Base-by-base conservation (phyloP, 2,329 filamentous ascomycete species). In the Periconia sp. region DNA sequence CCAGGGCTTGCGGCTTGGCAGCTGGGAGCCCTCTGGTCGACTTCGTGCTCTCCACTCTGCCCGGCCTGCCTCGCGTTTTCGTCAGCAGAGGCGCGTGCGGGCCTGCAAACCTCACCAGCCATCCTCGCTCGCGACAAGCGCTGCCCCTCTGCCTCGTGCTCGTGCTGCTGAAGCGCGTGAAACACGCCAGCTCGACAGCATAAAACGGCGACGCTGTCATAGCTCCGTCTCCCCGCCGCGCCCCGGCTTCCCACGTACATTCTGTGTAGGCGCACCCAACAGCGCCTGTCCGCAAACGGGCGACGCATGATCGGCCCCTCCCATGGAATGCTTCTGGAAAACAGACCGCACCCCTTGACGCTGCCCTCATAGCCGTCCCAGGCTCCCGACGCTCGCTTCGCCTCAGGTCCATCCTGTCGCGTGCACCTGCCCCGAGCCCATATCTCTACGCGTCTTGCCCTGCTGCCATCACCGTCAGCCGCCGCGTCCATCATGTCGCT, bases 261-360 rank as follows among this genome's bases (percentile, higher is more conserved):
- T n/a, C n/a, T n/a, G n/a, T n/a, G n/a, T n/a, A n/a, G n/a, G n/a
- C 39, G 37, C 41, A 46, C 40, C 11, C 33, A 17, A 35, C 40
- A 26, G 24, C 8, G 18, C 50, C n/a, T 50, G 40, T 40, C 47
- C 41, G 13, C 43, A 25, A 22, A 34, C 24, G 11, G 38, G n/a
- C 32, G 26, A 35, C 48, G 55, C 59, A 59, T 57, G 50, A 54
- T 34, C 43, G 33, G 13, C 32, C 33, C 16, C 46, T 37, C 31
- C 28, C 39, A 53, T 59, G 50, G 57, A 58, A 55, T 33, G 18
- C 42, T 64, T 65, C 58, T 54, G 46, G 62, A 66, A 66, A 43
- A 33, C 50, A 30, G 44, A 37, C 43, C 52, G 37, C 50, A 46
- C 42, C 46, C 57, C 56, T 50, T 51, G 54, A 53, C 48, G 47